Evolutionary conservation across 1,139 yeast species (phyloP).

Genomic region (Debaryomyces psychrophilus): DNA sequence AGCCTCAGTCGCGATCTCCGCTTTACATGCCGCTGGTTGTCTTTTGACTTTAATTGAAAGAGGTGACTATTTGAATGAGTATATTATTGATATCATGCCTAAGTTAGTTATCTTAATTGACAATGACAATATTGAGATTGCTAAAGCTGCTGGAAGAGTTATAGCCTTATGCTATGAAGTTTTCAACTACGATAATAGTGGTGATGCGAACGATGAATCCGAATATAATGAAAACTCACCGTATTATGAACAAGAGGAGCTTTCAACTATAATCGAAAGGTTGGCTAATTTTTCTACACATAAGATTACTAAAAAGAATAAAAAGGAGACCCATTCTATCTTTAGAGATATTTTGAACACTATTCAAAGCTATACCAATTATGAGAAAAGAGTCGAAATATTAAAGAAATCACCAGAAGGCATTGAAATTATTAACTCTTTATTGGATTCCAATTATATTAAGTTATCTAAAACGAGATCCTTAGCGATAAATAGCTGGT

Average conservation of each 20-base stretch:
- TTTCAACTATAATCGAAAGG: conserved; percentile 47
- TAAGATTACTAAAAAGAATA: conserved; percentile 62
- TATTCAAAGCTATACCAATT: conserved; percentile 45
- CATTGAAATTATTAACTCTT: conserved; percentile 38
- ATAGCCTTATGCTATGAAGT: conserved; percentile 66
- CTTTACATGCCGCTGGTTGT: conserved; percentile 53
- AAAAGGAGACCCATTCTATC: conserved; percentile 60
- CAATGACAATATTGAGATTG: conserved; percentile 39
- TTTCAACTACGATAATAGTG: conserved; percentile 48
- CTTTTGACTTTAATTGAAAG: conserved; percentile 46
- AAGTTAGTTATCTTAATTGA: conserved; percentile 47
- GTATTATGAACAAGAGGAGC: conserved; percentile 58
- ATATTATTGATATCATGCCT: conserved; percentile 38
- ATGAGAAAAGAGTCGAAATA: conserved; percentile 40
- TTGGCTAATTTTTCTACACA: conserved; percentile 58
- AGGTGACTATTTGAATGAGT: conserved; percentile 47
- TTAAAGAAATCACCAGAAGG: conserved; percentile 43
- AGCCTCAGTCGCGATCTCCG: conserved; percentile 44
- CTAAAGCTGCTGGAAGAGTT: conserved; percentile 61
- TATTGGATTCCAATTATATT: conserved; percentile 50
- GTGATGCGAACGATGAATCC: conserved; percentile 39
- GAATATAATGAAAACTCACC: conserved; percentile 55
- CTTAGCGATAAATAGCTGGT: conserved; percentile 69
- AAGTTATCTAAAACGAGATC: conserved; percentile 59
- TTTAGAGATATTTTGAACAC: conserved; percentile 64